A percentile compares a stretch with the other conserved stretches of the same genome.
phyloP scores from a whole-genome alignment of 139 green algal genomes.

The Spirogloea muscicola region DNA sequence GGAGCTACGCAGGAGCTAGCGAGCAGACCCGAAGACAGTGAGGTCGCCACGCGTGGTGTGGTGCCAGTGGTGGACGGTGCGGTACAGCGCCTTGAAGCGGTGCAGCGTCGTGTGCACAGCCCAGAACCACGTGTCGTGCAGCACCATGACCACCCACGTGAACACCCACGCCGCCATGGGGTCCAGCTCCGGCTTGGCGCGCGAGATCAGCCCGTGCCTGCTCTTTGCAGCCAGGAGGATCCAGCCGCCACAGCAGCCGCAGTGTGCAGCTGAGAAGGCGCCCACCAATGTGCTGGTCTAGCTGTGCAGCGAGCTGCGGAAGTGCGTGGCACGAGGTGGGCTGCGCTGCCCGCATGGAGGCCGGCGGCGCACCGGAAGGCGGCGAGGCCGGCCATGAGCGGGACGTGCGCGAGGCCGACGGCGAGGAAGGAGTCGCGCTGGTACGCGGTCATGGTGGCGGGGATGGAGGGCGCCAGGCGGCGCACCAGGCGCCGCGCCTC shows the following conservation, averaged over 20 bases:
- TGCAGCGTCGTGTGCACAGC: conserved; percentile 26
- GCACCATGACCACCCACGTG: conserved; percentile 20
- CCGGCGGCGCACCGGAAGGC: too few species aligned
- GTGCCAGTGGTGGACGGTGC: conserved; percentile 7
- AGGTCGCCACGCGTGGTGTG: conserved; percentile 10
- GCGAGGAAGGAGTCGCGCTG: background rate
- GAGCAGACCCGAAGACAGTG: background rate
- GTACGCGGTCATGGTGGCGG: background rate
- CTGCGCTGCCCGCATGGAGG: too few species aligned
- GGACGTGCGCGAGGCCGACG: background rate
- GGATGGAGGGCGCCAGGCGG: background rate
- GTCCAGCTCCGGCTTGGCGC: background rate
- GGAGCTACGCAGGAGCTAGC: too few species aligned
- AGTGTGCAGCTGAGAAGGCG: too few species aligned
- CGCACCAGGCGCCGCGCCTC: background rate
- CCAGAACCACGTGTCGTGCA: conserved; percentile 41
- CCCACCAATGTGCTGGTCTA: too few species aligned
- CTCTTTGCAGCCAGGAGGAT: too few species aligned
- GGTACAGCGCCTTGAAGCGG: conserved; percentile 22
- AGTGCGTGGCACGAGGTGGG: too few species aligned
- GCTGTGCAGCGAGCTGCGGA: too few species aligned
- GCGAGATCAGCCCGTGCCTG: background rate
- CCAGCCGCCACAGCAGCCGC: too few species aligned
- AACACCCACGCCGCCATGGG: background rate
- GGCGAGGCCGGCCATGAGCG: background rate